These are phyloP conservation scores for Alternaria longipes DNA, from an alignment of 2,329 filamentous ascomycete genomes.

Conservation along the genomic window DNA sequence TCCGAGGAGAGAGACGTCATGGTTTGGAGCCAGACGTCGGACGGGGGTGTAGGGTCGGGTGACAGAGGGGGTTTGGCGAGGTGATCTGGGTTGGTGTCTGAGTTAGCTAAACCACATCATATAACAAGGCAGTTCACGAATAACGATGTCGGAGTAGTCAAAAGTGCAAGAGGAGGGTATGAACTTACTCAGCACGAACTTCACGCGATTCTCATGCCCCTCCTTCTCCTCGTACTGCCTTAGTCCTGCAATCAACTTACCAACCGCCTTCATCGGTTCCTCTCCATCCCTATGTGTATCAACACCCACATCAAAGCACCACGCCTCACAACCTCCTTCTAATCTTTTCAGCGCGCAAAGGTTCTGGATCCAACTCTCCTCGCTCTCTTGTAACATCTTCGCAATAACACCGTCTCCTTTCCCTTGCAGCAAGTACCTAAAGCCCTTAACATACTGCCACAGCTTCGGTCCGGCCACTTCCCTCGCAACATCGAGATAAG, in stretches of 20 bases:
- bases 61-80: conserved; percentile 87
- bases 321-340: conserved; percentile 68
- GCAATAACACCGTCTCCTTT: conserved; percentile 50
- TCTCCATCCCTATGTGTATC: conserved; percentile 81
- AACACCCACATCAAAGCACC: conserved; percentile 83
- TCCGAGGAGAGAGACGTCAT: conserved; percentile 73
- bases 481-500: conserved; percentile 71
- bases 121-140: not conserved
- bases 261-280: conserved; percentile 60
- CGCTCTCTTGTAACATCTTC: conserved; percentile 61
- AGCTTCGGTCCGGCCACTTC: conserved; percentile 67
- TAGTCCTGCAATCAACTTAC: conserved; percentile 57
- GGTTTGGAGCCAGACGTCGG: conserved; percentile 70
- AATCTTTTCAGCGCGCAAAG: not conserved
- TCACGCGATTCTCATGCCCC: conserved; percentile 62
- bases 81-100: conserved; percentile 68
- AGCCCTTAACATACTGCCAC: conserved; percentile 77
- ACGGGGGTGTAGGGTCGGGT: conserved; percentile 60
- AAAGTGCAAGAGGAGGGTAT: not conserved
- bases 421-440: conserved; percentile 80
- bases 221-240: conserved; percentile 52
- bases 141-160: not conserved
- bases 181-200: conserved; percentile 75
- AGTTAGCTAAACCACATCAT: not conserved
- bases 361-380: conserved; percentile 3